phyloP scores from a whole-genome alignment of 345 rosid genomes.

The Eutrema yunnanense region DNA sequence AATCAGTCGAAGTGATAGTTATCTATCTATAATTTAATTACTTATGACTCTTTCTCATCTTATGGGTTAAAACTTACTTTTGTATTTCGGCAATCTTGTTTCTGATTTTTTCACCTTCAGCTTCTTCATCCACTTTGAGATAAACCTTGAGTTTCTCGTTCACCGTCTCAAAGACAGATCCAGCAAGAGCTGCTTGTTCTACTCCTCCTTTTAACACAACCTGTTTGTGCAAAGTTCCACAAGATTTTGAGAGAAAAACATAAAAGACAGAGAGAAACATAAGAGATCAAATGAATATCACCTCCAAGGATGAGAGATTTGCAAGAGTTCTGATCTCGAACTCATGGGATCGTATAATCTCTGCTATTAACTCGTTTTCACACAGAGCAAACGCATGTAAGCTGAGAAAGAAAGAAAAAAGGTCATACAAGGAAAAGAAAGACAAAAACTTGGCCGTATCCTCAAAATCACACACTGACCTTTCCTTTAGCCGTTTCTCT shows the following conservation, averaged over 20 bases:
- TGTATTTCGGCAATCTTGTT: slow-evolving; percentile 59
- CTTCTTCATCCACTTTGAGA: slow-evolving; percentile 58
- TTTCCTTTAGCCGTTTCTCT: slow-evolving; percentile 64
- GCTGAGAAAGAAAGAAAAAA: slow-evolving; percentile 35
- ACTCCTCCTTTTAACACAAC: slow-evolving; percentile 48
- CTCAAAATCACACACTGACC: slow-evolving; percentile 28
- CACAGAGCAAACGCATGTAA: slow-evolving; percentile 79
- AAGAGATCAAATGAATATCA: slow-evolving; percentile 3
- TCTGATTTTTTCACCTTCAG: slow-evolving; percentile 60
- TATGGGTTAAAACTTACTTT: slow-evolving; percentile 38
- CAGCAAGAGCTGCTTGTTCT: slow-evolving; percentile 57
- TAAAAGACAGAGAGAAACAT: background rate
- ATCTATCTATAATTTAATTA: too few relatives aligned
- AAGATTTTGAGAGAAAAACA: background rate
- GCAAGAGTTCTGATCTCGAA: slow-evolving; percentile 79
- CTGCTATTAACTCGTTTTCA: slow-evolving; percentile 50
- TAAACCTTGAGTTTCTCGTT: slow-evolving; percentile 76
- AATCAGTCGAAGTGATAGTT: too few relatives aligned
- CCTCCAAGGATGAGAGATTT: slow-evolving; percentile 60
- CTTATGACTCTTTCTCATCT: too few relatives aligned
- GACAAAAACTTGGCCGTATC: too few relatives aligned
- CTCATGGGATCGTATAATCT: slow-evolving; percentile 43
- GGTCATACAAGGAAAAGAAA: background rate
- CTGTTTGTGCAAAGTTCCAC: slow-evolving; percentile 28
- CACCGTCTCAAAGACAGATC: slow-evolving; percentile 71